Base-by-base conservation (phyloP, 2,329 filamentous ascomycete genomes). In the Colletotrichum karsti region DNA sequence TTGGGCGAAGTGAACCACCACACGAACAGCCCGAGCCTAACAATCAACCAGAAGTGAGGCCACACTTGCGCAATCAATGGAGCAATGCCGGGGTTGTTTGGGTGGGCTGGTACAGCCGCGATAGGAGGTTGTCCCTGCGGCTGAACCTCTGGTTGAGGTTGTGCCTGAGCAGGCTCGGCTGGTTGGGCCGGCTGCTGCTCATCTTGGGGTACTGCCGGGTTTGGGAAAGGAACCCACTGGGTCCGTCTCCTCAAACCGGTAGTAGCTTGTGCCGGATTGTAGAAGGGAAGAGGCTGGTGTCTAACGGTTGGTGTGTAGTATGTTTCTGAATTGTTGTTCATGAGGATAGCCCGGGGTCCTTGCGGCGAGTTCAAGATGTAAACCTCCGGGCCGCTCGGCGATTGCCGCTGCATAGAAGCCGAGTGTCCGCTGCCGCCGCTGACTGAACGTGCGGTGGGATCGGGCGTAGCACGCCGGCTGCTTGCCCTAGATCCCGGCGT, bases 1-100 rank as follows among this genome's bases (percentile, higher is more conserved):
- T 84, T 82, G 0, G 86, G 84, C 9, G 84, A 84, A 1, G 89
- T 90, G 69, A 91, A 91, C 77, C 90, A 88, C 87, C 88, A 91
- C 12, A 91, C 84, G 74, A 91, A 90, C 6, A 88, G 77, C 10
- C 83, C 80, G 8, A 92, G 77, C 7, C 89, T 84, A 37, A 88
- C 78, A 1, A 90, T 71, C 57, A 91, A 81, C 89, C 89, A 91
- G 28, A 91, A 74, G 58, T 90, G 85, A n/a, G 88, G 88, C 81
- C 86, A 87, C n/a, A 88, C 60, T 15, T 82, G 82, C 5, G 79
- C 81, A 53, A 83, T 62, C 22, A 84, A 67, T 18, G 81, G 78
- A 3, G 74, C 79, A 1, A 76, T 75, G 4, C 75, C 77, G 2
- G 80, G 80, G 54, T 84, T 85, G 59, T 79, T 80, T 7, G 76